Evolutionary conservation across 768 basidiomycete species (phyloP), one percentile per base, ranked within the genome.

Genomic region (Phlegmacium glaucopus): DNA sequence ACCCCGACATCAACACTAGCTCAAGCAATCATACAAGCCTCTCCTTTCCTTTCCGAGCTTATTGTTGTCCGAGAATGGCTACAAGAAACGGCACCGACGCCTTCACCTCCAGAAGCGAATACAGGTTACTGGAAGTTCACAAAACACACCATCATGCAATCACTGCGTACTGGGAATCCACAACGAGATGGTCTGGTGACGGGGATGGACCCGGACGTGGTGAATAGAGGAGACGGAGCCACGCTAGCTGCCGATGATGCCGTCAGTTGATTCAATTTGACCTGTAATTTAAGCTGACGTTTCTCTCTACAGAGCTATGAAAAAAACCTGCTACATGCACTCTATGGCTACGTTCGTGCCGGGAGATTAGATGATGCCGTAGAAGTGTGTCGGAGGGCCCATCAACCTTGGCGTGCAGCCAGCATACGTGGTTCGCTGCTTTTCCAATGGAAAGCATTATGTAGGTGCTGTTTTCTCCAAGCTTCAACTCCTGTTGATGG

Each of bases 351-450:
- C 52, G 74, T 97, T 3, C 82, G 94, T 34, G 84, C 87, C 5
- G 94, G 94, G n/a, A 72, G 84, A 49, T 64, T 95, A 25, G 89
- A 89, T 9, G 85, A 90, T 9, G 95, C 94, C 0, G 72, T 94
- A 4, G 85, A 90, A 28, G 67, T 92, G 13, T 94, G 91, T 60
- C 72, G 84, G 53, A 82, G 80, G 56, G 86, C 87, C 0, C 85
- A 92, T 52, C 90, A 94, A 53, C 87, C 91, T 0, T 97, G 94
- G 95, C 77, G 93, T 17, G 91, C 92, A 2, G 92, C 94, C 1
- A 88, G 84, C 46, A 80, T 98, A 36, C 83, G 88, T 6, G 95
- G 95, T 1, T 86, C 90, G 1, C 64, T 82, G 25, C 63, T 92
- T 15, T 94, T 91, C 59, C 73, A 76, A 27, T 94, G 91, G 87